phyloP scores from a whole-genome alignment of 2,329 filamentous ascomycete genomes.

The Pseudogymnoascus sp. region DNA sequence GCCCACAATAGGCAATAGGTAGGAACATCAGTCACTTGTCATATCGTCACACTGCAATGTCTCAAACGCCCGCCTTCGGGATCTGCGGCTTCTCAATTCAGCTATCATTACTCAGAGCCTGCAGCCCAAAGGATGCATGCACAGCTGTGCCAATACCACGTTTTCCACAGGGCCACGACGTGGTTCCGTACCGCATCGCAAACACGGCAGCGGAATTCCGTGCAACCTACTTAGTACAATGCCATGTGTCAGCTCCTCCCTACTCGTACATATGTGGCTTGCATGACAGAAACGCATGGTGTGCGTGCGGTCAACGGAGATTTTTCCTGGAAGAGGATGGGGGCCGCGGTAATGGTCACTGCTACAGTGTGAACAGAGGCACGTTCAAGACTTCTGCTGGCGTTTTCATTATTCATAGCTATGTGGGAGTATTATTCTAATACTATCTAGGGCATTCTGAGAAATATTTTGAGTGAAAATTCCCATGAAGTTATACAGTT shows the following conservation, averaged over 20 bases:
- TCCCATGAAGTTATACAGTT: not conserved
- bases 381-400: no score
- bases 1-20: not conserved
- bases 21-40: not conserved
- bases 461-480: not conserved
- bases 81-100: constrained; percentile 1
- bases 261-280: not conserved
- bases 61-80: not conserved
- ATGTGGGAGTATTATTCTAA: not conserved
- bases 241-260: constrained; percentile 4
- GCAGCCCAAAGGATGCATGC: not conserved
- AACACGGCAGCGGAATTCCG: not conserved
- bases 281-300: not conserved
- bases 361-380: not conserved
- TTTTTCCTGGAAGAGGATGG: not conserved
- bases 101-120: not conserved
- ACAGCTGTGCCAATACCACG: not conserved
- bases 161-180: not conserved
- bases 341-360: not conserved
- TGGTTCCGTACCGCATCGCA: not conserved
- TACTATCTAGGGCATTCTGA: not conserved
- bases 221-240: not conserved
- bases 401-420: not conserved
- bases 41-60: not conserved
- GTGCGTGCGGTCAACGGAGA: not conserved